Base-by-base conservation (phyloP, 2,329 filamentous ascomycete species). In the Botrytis deweyae region DNA sequence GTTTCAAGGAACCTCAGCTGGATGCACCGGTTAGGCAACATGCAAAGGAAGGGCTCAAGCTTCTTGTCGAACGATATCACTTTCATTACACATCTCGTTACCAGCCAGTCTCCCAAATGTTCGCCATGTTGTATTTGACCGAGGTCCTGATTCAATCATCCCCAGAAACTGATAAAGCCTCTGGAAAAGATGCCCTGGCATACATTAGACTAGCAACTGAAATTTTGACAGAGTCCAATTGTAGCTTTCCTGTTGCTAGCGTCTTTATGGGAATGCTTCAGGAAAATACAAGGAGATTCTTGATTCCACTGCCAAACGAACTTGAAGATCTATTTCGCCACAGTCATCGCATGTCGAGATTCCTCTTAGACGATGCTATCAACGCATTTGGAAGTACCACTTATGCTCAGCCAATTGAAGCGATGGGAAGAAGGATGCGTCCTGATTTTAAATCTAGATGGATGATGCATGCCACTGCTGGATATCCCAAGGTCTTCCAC, bases 41-140 rank as follows among this genome's bases (percentile, higher is more conserved):
- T 74, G 80, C 81, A 6, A 80, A 81, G 71, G 70, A 78, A 36
- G 81, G 81, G 4, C 72, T 83, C 22, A 76, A 76, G 59, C 77
- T 82, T n/a, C 75, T 82, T 16, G 76, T 79, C 16, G 75, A 76
- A 29, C 74, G 78, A 62, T 82, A 81, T 75, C 74, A 75, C 16
- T 73, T 73, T 9, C 75, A 77, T 18, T 82, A 80, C 71, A 78
- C 77, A 1, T 80, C 78, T 70, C 77, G 77, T 36, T 82, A 81
- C 72, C 80, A 82, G 61, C 78, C 80, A 4, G 79, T 80, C 1
- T 72, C 81, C 25, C 81, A 83, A 69, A 80, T 81, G 74, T 81
- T 82, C 74, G 75, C 78, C 36, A 29, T 80, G 44, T 76, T 82
- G 5, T 80, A 82, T 63, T 71, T 82, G 36, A 77, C 76, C 18